A percentile compares a stretch with the other conserved stretches of the same genome.
phyloP scores from a whole-genome alignment of 805 yeast species.

The Suhomyces xylopsoci region DNA sequence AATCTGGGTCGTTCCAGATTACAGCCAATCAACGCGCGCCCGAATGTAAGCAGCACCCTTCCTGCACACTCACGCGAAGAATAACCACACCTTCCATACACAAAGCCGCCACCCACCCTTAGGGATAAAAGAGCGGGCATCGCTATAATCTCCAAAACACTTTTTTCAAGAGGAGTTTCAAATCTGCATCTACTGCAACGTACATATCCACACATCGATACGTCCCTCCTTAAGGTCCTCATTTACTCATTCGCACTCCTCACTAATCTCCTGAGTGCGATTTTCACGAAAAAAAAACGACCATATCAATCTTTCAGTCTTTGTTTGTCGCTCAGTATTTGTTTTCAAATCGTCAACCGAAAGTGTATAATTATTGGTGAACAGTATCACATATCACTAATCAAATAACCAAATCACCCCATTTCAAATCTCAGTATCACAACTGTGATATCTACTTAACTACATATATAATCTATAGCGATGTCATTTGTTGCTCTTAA shows the following conservation, averaged over 20 bases:
- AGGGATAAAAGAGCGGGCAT: not conserved
- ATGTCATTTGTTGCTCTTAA: constrained; percentile 37
- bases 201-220: too few species aligned
- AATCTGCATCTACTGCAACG: not conserved
- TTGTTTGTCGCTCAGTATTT: not conserved
- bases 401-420: too few species aligned
- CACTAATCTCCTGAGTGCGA: not conserved
- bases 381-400: too few species aligned
- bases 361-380: too few species aligned
- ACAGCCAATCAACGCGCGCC: constrained; percentile 3
- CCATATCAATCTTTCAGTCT: not conserved
- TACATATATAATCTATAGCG: too few species aligned
- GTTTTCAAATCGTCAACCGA: not conserved
- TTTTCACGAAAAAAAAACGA: not conserved
- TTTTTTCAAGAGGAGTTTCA: too few species aligned
- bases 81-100: not conserved
- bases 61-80: constrained; percentile 1
- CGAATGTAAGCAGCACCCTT: constrained; percentile 1
- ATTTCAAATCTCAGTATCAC: too few species aligned
- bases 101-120: not conserved
- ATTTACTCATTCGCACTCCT: too few species aligned
- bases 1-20: not conserved
- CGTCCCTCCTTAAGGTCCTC: too few species aligned
- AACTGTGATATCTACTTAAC: too few species aligned
- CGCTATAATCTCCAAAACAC: not conserved